Conservation (phyloP, 202 grass and related monocot genomes). For the Bolboschoenoplectus hybrid region DNA sequence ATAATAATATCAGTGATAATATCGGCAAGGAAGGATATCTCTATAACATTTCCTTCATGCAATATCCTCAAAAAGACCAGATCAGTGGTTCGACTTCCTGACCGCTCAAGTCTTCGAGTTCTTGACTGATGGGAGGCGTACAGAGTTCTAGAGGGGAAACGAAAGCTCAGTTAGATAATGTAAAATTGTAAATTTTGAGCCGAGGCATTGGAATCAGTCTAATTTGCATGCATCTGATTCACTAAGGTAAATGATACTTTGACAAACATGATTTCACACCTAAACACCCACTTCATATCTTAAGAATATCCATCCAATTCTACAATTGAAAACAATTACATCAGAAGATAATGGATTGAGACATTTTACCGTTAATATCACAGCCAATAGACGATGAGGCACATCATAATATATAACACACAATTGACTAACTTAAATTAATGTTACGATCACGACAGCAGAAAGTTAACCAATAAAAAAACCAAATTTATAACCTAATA, state of each 20-base stretch:
- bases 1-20: no score
- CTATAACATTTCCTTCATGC: no score
- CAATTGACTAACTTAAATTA: not conserved
- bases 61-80: no score
- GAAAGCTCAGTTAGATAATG: no score
- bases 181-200: no score
- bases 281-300: not conserved
- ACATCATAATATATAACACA: constrained; percentile 9
- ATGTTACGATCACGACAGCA: not conserved
- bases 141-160: no score
- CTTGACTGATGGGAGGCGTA: no score
- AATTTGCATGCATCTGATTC: no score
- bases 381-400: not conserved
- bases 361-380: not conserved
- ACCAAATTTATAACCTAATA: constrained; percentile 13
- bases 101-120: no score
- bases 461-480: not conserved
- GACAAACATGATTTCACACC: not conserved
- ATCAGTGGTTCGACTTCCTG: no score
- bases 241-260: not conserved
- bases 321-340: constrained; percentile 15
- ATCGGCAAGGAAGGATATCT: no score
- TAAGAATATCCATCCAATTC: not conserved
- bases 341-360: not conserved
- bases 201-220: no score